These are phyloP conservation scores for Gliomastix tumulicola DNA, from an alignment of 2,329 filamentous ascomycete genomes.

Conservation along the genomic window DNA sequence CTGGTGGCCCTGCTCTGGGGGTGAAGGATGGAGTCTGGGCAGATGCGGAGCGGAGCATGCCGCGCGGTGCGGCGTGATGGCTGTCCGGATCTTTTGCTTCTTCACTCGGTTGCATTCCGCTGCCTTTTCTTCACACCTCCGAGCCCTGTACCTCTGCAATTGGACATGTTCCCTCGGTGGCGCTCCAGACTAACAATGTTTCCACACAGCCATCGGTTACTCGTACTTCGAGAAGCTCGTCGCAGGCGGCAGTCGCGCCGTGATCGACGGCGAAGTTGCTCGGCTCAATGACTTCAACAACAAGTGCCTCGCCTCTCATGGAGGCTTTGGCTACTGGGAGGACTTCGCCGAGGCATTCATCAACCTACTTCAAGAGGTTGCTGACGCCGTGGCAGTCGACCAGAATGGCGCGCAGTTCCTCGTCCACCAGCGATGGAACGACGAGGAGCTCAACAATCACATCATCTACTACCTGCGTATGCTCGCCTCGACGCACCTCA, in stretches of 20 bases:
- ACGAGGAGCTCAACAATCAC: constrained; percentile 56
- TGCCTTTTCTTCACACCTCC: no score
- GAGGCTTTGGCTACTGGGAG: constrained; percentile 65
- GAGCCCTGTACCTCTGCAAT: no score
- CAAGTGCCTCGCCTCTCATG: constrained; percentile 58
- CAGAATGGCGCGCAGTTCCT: constrained; percentile 42
- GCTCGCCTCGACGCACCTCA: constrained; percentile 79
- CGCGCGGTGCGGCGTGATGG: no score
- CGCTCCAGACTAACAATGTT: no score
- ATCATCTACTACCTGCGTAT: constrained; percentile 84
- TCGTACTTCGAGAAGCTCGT: constrained; percentile 86
- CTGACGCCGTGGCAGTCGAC: constrained; percentile 49
- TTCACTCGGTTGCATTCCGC: no score
- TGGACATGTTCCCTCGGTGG: no score
- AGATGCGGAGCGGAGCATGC: no score
- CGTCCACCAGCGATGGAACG: constrained; percentile 68
- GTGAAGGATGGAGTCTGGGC: no score
- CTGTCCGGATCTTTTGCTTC: no score
- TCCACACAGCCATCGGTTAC: constrained; percentile 79
- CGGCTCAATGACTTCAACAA: constrained; percentile 67
- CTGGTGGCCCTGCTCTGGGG: no score
- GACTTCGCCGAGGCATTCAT: constrained; percentile 77
- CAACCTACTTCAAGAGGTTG: constrained; percentile 58
- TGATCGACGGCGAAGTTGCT: constrained; percentile 62
- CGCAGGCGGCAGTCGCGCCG: constrained; percentile 54